phyloP scores from a whole-genome alignment of 2,329 filamentous ascomycete species.

The Arthrobotrys sinensis region DNA sequence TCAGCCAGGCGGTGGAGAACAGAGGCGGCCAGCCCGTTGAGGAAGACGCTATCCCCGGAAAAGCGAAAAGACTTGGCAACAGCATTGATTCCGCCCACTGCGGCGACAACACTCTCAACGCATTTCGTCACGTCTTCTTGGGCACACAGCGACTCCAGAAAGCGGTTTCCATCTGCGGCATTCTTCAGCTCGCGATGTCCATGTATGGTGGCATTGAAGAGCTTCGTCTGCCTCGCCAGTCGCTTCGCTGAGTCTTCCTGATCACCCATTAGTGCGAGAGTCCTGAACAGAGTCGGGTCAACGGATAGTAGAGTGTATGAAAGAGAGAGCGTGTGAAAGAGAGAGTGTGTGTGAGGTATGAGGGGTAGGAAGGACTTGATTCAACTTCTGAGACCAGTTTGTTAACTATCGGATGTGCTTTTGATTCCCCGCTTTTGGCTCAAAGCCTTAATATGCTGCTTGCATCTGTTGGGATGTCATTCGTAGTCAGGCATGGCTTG shows the following conservation, averaged over 20 bases:
- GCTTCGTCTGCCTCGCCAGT: constrained; percentile 65
- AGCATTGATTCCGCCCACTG: constrained; percentile 65
- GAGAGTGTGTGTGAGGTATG: constrained; percentile 9
- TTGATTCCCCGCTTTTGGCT: constrained; percentile 3
- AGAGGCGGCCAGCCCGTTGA: constrained; percentile 67
- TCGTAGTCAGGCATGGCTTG: constrained; percentile 2
- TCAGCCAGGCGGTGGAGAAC: constrained; percentile 68
- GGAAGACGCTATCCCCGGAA: constrained; percentile 68
- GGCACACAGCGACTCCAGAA: constrained; percentile 70
- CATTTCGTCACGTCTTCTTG: constrained; percentile 68
- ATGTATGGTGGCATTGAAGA: constrained; percentile 68
- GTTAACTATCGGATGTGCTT: constrained; percentile 26
- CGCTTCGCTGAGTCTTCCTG: constrained; percentile 48
- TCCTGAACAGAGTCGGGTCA: constrained; percentile 26
- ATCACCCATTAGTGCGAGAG: constrained; percentile 36
- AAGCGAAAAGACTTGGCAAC: constrained; percentile 69
- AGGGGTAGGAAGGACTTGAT: constrained; percentile 34
- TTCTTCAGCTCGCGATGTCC: constrained; percentile 68
- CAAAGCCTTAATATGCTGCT: neutral
- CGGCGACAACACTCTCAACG: constrained; percentile 68
- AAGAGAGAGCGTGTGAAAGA: constrained; percentile 17
- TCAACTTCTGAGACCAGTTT: constrained; percentile 7
- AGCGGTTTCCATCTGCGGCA: constrained; percentile 68
- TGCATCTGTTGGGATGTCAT: constrained; percentile 21
- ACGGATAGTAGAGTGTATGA: constrained; percentile 28